A percentile compares a stretch with the other conserved stretches of the same genome.
Evolutionary conservation across 176 grass and related monocot species (phyloP).

Genomic region (Paspalum vaginatum): DNA sequence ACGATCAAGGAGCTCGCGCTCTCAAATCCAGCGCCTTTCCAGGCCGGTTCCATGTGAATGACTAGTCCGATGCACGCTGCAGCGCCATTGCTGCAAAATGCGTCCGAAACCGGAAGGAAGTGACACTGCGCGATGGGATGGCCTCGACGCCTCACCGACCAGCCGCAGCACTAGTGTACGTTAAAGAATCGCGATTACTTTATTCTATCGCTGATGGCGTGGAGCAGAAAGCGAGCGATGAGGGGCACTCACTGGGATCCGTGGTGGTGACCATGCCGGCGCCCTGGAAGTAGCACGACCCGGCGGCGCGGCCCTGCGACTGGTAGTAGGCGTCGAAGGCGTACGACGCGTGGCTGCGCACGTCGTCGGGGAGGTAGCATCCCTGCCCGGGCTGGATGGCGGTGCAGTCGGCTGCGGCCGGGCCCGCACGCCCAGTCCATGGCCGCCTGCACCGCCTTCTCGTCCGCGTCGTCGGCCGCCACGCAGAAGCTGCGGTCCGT

Average conservation of each 20-base stretch:
- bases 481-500: slow-evolving; percentile 90
- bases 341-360: slow-evolving; percentile 79
- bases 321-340: slow-evolving; percentile 95
- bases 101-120: no score
- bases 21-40: no score
- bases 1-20: not conserved
- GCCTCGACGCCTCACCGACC: no score
- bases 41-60: no score
- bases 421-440: slow-evolving; percentile 97
- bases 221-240: no score
- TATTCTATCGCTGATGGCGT: not conserved
- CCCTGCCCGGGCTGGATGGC: slow-evolving; percentile 81
- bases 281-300: slow-evolving; percentile 93
- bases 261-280: slow-evolving; percentile 90
- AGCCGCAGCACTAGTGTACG: no score
- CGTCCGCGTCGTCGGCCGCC: slow-evolving; percentile 75
- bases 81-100: no score
- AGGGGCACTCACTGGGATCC: slow-evolving; percentile 74
- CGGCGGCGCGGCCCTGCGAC: slow-evolving; percentile 65
- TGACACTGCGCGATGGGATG: no score
- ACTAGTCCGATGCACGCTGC: no score
- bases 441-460: slow-evolving; percentile 85
- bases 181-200: not conserved
- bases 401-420: slow-evolving; percentile 78
- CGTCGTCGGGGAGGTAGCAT: slow-evolving; percentile 83